Evolutionary conservation across 1,284 basidiomycete species (phyloP).

Genomic region (Trichosporon ovoides): DNA sequence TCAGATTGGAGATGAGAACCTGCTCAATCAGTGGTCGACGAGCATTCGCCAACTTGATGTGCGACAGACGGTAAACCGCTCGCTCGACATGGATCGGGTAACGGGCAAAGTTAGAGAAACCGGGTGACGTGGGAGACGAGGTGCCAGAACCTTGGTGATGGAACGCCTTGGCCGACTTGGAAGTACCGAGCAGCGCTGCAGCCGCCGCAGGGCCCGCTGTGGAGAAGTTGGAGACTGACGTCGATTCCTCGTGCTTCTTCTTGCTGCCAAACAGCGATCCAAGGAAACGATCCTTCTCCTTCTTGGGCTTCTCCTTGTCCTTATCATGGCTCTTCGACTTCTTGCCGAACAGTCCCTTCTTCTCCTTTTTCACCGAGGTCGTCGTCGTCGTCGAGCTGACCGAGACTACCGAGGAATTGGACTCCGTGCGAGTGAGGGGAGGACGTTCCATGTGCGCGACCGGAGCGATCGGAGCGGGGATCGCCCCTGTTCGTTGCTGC

Average conservation of each 20-base stretch:
- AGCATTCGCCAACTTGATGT: slow-evolving; percentile 98
- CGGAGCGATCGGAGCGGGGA: slow-evolving; percentile 17
- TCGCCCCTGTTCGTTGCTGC: slow-evolving; percentile 18
- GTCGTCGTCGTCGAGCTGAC: slow-evolving; percentile 27
- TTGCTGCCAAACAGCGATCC: slow-evolving; percentile 83
- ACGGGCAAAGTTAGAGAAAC: slow-evolving; percentile 61
- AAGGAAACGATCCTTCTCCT: slow-evolving; percentile 73
- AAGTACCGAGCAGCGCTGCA: slow-evolving; percentile 70
- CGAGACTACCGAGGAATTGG: slow-evolving; percentile 15
- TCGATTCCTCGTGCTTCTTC: slow-evolving; percentile 62
- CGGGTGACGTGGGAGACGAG: slow-evolving; percentile 56
- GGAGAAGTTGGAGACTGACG: slow-evolving; percentile 52
- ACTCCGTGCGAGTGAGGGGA: slow-evolving; percentile 29
- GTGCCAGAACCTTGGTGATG: slow-evolving; percentile 33
- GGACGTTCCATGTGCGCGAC: slow-evolving; percentile 24
- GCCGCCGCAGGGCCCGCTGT: slow-evolving; percentile 70
- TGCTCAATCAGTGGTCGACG: slow-evolving; percentile 94
- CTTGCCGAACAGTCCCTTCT: slow-evolving; percentile 55
- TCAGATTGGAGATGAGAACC: slow-evolving; percentile 95
- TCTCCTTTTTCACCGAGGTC: slow-evolving; percentile 61
- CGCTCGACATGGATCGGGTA: slow-evolving; percentile 98
- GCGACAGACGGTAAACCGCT: slow-evolving; percentile 91
- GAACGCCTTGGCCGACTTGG: slow-evolving; percentile 65
- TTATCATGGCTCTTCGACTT: slow-evolving; percentile 58
- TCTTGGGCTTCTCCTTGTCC: slow-evolving; percentile 65